These are phyloP conservation scores for Cordyceps tenuipes DNA, from an alignment of 2,329 filamentous ascomycete genomes.

Conservation along the genomic window DNA sequence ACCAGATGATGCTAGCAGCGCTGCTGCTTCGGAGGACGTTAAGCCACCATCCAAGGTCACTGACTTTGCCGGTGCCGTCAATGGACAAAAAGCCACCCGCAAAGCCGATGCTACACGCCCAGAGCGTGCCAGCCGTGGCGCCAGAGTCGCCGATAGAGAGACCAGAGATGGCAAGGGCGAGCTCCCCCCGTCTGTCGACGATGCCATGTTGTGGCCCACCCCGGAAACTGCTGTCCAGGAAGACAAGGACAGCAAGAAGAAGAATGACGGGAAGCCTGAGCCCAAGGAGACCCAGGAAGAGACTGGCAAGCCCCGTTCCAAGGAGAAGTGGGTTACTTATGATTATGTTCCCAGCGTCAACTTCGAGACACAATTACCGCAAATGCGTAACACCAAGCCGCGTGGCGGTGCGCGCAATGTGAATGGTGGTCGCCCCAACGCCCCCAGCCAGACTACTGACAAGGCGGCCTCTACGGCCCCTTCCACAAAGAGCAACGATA, in stretches of 20 bases:
- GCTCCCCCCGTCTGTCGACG: conserved; percentile 57
- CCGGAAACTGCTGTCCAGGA: conserved; percentile 66
- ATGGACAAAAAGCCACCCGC: conserved; percentile 33
- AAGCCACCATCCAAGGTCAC: conserved; percentile 28
- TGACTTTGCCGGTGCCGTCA: conserved; percentile 20
- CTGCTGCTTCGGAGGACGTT: conserved; percentile 30
- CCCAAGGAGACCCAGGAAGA: conserved; percentile 43
- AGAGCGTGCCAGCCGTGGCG: conserved; percentile 36
- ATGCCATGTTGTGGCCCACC: conserved; percentile 82
- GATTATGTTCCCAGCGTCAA: conserved; percentile 76
- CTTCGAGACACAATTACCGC: conserved; percentile 74
- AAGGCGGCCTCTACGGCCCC: conserved; percentile 28
- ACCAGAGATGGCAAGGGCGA: conserved; percentile 25
- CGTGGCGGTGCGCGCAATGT: conserved; percentile 41
- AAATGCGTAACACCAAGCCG: conserved; percentile 39
- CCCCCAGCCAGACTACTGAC: conserved; percentile 27
- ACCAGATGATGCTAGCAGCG: conserved; percentile 30
- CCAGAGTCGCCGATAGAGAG: conserved; percentile 37
- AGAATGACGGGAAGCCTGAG: conserved; percentile 52
- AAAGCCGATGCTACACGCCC: conserved; percentile 30
- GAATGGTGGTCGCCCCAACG: conserved; percentile 29
- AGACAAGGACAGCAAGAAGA: conserved; percentile 61
- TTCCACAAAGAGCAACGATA: conserved; percentile 23
- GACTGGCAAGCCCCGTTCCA: conserved; percentile 47
- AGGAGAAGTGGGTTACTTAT: conserved; percentile 79